A percentile compares a stretch with the other conserved stretches of the same genome.
Conservation (phyloP, 345 rosid species). For the Eucalyptus rudis region DNA sequence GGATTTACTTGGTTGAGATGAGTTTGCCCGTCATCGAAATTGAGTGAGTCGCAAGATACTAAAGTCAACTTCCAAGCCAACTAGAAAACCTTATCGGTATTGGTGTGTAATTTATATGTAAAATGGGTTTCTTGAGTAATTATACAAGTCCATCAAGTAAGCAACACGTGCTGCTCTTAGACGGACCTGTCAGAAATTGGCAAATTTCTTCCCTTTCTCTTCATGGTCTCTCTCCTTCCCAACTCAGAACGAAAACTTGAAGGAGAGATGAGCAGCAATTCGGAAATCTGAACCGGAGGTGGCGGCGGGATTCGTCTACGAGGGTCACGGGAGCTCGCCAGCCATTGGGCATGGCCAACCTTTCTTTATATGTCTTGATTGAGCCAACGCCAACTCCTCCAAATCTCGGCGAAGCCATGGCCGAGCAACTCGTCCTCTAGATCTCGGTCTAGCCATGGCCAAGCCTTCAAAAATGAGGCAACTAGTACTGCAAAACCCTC, state of each 20-base stretch:
- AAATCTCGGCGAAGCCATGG: background rate
- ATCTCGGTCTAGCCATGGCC: background rate
- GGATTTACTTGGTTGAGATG: background rate
- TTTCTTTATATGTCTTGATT: background rate
- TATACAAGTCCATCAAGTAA: background rate
- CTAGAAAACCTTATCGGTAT: background rate
- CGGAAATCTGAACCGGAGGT: background rate
- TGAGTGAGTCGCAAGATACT: background rate
- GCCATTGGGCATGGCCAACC: background rate
- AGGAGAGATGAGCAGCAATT: background rate
- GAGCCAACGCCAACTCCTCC: background rate
- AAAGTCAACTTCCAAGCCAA: background rate
- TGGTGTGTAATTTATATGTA: too few relatives aligned
- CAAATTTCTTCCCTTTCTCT: background rate
- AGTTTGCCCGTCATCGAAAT: background rate
- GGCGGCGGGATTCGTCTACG: background rate
- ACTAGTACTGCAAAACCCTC: background rate
- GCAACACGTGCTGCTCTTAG: background rate
- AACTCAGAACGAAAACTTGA: background rate
- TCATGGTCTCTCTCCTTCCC: background rate
- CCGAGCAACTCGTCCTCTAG: background rate
- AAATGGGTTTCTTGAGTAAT: too few relatives aligned
- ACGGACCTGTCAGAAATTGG: background rate
- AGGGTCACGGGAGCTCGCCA: too few relatives aligned
- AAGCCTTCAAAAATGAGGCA: background rate